phyloP scores from a whole-genome alignment of 2,329 filamentous ascomycete species.

The Mycosphaerella sp. region DNA sequence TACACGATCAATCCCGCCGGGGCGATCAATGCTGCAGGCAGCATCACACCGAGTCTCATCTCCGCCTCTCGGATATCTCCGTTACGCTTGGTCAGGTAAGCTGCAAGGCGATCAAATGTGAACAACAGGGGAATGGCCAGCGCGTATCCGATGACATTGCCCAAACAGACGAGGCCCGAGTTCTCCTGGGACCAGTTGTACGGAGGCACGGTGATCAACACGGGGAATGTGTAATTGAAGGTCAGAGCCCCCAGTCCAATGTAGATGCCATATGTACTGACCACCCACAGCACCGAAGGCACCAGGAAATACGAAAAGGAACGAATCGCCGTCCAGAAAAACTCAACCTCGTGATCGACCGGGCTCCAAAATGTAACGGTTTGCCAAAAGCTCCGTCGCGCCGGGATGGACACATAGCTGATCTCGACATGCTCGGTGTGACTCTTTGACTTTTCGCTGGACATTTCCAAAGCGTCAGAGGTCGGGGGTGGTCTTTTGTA shows the following conservation, averaged over 20 bases:
- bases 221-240: conserved; percentile 32
- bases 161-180: conserved; percentile 31
- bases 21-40: conserved; percentile 34
- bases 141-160: conserved; percentile 33
- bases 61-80: conserved; percentile 29
- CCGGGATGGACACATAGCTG: conserved; percentile 20
- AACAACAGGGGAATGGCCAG: conserved; percentile 33
- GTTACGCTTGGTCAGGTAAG: conserved; percentile 28
- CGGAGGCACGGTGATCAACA: conserved; percentile 24
- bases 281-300: conserved; percentile 35
- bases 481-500: conserved; percentile 36
- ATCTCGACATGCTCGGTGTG: conserved; percentile 24
- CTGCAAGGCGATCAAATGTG: conserved; percentile 29
- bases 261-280: conserved; percentile 36
- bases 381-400: conserved; percentile 25
- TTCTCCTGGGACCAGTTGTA: conserved; percentile 32
- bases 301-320: conserved; percentile 36
- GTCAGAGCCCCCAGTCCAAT: conserved; percentile 36
- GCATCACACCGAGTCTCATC: conserved; percentile 31
- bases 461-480: not conserved
- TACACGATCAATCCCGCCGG: conserved; percentile 35
- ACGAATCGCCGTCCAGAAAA: conserved; percentile 34
- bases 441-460: conserved; percentile 13
- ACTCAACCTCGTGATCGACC: conserved; percentile 32
- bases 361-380: conserved; percentile 31